Conservation (phyloP, 106 monocot species). For the Phalaenopsis equestris region DNA sequence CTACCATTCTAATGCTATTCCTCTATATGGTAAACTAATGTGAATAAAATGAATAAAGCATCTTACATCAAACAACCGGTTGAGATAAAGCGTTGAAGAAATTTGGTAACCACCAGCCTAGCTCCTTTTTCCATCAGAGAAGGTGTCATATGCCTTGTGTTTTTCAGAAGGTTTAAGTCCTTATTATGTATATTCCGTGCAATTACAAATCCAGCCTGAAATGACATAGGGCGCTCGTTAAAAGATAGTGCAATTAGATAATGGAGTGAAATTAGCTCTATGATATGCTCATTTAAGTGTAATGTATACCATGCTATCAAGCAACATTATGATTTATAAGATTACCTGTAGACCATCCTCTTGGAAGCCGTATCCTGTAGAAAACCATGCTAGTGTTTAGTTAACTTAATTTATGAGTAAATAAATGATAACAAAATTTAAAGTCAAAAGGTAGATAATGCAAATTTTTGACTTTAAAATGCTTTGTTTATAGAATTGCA, state of each 20-base stretch:
- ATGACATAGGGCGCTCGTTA: neutral
- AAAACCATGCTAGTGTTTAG: neutral
- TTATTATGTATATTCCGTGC: conserved; percentile 41
- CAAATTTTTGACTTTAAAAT: no score
- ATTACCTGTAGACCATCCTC: conserved; percentile 87
- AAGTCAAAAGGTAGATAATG: neutral
- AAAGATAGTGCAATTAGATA: neutral
- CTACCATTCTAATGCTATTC: neutral
- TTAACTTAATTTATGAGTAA: neutral
- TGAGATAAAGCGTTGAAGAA: conserved; percentile 46
- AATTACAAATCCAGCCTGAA: conserved; percentile 59
- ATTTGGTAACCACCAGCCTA: conserved; percentile 50
- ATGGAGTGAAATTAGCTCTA: neutral
- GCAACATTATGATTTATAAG: neutral
- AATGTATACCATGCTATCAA: neutral
- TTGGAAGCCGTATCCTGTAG: conserved; percentile 88
- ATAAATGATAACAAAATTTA: neutral
- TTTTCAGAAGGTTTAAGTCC: conserved; percentile 25
- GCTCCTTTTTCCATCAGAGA: conserved; percentile 73
- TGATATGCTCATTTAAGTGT: neutral
- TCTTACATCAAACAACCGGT: conserved; percentile 67
- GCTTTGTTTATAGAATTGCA: neutral
- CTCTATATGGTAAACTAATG: neutral
- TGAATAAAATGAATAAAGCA: neutral
- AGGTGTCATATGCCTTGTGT: conserved; percentile 61